Conservation (phyloP, 2,329 filamentous ascomycete species). For the Coniella lustricola region DNA sequence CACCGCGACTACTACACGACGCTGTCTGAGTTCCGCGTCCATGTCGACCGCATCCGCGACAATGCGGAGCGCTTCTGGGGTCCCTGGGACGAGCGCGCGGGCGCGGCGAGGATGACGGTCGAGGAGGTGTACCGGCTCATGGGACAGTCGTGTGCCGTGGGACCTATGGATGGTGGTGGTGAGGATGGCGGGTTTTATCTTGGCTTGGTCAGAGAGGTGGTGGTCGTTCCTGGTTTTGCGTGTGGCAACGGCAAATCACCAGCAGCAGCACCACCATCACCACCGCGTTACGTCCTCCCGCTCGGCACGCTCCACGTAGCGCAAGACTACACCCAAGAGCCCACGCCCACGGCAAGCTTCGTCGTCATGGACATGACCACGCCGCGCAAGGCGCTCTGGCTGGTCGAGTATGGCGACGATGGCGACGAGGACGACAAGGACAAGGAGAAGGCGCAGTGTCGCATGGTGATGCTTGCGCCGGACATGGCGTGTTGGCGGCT, state of each 20-base stretch:
- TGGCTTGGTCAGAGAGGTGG: not conserved
- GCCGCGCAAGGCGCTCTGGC: not conserved
- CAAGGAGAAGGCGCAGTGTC: not conserved
- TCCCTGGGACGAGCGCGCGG: not conserved
- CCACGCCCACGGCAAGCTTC: not conserved
- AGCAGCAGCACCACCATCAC: not conserved
- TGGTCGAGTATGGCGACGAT: not conserved
- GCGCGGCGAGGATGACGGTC: not conserved
- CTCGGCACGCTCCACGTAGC: slow-evolving; percentile 1
- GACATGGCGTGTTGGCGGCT: not conserved
- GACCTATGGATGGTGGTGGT: too few species aligned
- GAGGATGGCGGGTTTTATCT: not conserved
- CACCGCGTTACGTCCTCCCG: not conserved
- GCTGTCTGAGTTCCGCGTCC: not conserved
- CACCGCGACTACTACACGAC: not conserved
- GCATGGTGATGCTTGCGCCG: not conserved
- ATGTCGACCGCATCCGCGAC: slow-evolving; percentile 1
- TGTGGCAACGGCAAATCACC: not conserved
- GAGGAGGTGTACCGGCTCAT: not conserved
- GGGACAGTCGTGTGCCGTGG: not conserved
- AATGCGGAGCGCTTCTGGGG: slow-evolving; percentile 1
- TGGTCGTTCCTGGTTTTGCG: too few species aligned
- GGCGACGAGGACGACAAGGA: too few species aligned
- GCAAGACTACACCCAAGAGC: not conserved
- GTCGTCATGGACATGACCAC: not conserved